These are phyloP conservation scores for Pochonia chlamydosporia DNA, from an alignment of 2,329 filamentous ascomycete genomes.

Conservation along the genomic window DNA sequence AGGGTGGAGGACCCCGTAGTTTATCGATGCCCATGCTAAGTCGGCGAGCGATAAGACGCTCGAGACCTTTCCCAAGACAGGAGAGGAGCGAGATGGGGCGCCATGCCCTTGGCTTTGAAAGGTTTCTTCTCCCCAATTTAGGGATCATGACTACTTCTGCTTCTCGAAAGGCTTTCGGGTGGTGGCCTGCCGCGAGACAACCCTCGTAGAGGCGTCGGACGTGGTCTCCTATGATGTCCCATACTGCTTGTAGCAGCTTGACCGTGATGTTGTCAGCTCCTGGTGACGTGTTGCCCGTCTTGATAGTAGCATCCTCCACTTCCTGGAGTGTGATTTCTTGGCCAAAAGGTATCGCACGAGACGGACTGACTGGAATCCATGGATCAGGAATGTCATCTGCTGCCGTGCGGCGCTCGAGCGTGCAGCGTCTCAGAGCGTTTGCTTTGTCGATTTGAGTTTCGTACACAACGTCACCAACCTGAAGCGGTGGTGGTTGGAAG, in stretches of 20 bases:
- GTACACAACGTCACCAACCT: constrained; percentile 9
- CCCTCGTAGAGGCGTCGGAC: constrained; percentile 5
- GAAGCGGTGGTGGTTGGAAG: constrained; percentile 11
- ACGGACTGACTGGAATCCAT: constrained; percentile 5
- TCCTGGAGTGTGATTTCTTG: constrained; percentile 12
- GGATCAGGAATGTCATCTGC: constrained; percentile 12
- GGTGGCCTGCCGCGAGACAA: neutral
- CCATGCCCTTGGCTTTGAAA: constrained; percentile 13
- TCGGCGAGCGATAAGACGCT: constrained; percentile 17
- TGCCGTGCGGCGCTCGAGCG: constrained; percentile 8
- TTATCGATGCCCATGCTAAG: constrained; percentile 14
- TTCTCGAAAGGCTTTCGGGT: constrained; percentile 4
- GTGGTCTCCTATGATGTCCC: constrained; percentile 4
- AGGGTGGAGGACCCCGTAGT: constrained; percentile 14
- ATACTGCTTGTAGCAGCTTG: constrained; percentile 9
- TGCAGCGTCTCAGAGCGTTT: constrained; percentile 11
- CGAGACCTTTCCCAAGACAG: constrained; percentile 20
- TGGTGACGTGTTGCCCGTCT: constrained; percentile 14
- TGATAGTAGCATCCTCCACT: constrained; percentile 9
- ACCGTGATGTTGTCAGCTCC: constrained; percentile 16
- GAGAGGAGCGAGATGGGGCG: constrained; percentile 20
- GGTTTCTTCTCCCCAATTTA: constrained; percentile 17
- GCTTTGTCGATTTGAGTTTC: constrained; percentile 13
- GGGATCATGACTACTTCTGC: constrained; percentile 18
- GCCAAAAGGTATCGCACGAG: constrained; percentile 9